These are phyloP conservation scores for Rhinocladiella similis DNA, from an alignment of 2,329 filamentous ascomycete species.

Conservation along the genomic window DNA sequence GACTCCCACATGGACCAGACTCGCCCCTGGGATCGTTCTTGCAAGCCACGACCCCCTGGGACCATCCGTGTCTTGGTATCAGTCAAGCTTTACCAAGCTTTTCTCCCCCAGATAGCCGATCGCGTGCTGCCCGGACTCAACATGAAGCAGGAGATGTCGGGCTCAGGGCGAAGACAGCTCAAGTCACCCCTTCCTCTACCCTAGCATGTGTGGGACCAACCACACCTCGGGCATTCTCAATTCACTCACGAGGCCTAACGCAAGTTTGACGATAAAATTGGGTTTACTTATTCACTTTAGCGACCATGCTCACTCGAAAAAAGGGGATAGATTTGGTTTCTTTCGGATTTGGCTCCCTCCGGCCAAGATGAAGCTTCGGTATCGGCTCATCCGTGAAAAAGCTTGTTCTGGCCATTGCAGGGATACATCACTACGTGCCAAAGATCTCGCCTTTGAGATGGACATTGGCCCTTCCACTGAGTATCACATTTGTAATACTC, in stretches of 20 bases:
- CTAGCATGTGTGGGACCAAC: not conserved
- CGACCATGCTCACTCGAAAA: not conserved
- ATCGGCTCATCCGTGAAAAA: constrained; percentile 2
- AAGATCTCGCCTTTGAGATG: constrained; percentile 46
- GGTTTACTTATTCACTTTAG: not conserved
- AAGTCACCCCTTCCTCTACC: not conserved
- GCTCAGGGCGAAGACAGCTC: not conserved
- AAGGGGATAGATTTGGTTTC: not conserved
- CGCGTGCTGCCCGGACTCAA: constrained; percentile 16
- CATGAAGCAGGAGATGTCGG: constrained; percentile 17
- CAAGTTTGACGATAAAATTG: not conserved
- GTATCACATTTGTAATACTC: constrained; percentile 42
- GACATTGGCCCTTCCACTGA: constrained; percentile 48
- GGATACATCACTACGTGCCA: constrained; percentile 24
- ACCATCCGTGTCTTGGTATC: constrained; percentile 4
- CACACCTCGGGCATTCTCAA: not conserved
- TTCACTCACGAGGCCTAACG: not conserved
- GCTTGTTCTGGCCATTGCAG: not conserved
- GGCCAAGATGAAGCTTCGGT: not conserved
- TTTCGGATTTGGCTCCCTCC: constrained; percentile 43
- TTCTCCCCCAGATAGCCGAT: constrained; percentile 37
- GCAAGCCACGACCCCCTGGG: not conserved
- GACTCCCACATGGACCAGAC: not conserved
- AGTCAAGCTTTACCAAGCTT: constrained; percentile 33
- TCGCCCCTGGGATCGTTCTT: not conserved